A percentile compares a stretch with the other conserved stretches of the same genome.
phyloP scores from a whole-genome alignment of 2,329 filamentous ascomycete species.

The Alternaria dauci region DNA sequence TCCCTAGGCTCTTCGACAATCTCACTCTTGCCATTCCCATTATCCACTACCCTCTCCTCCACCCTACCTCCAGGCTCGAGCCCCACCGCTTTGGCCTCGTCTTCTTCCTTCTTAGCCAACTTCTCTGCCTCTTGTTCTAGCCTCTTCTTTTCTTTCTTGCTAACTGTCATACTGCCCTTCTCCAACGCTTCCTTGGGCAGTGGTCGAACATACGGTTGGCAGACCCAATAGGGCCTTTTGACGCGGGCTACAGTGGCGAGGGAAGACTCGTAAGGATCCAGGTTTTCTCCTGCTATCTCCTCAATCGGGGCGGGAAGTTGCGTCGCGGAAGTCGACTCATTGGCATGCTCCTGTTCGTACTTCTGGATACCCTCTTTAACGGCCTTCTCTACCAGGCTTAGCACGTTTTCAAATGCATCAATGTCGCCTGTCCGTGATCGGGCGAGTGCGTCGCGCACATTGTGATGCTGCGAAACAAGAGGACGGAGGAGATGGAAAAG shows the following conservation, averaged over 20 bases:
- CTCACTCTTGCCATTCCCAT: conserved; percentile 20
- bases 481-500: conserved; percentile 90
- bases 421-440: conserved; percentile 74
- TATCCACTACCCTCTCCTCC: conserved; percentile 62
- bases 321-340: conserved; percentile 1
- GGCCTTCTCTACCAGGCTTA: conserved; percentile 76
- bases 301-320: conserved; percentile 2
- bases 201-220: conserved; percentile 85
- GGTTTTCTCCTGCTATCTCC: not conserved
- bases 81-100: conserved; percentile 30
- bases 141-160: conserved; percentile 68
- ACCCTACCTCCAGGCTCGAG: conserved; percentile 39
- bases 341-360: conserved; percentile 59
- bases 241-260: conserved; percentile 73
- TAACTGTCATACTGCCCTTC: conserved; percentile 77
- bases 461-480: conserved; percentile 79
- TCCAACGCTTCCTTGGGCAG: conserved; percentile 86
- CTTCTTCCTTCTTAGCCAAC: conserved; percentile 48
- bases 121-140: conserved; percentile 54
- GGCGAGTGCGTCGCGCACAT: conserved; percentile 86
- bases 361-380: conserved; percentile 77
- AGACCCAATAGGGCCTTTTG: conserved; percentile 87
- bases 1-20: conserved; percentile 54
- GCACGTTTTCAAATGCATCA: conserved; percentile 76
- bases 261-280: conserved; percentile 63